Evolutionary conservation across 768 basidiomycete species (phyloP), one percentile per base, ranked within the genome.

Genomic region (Collybia nuda): DNA sequence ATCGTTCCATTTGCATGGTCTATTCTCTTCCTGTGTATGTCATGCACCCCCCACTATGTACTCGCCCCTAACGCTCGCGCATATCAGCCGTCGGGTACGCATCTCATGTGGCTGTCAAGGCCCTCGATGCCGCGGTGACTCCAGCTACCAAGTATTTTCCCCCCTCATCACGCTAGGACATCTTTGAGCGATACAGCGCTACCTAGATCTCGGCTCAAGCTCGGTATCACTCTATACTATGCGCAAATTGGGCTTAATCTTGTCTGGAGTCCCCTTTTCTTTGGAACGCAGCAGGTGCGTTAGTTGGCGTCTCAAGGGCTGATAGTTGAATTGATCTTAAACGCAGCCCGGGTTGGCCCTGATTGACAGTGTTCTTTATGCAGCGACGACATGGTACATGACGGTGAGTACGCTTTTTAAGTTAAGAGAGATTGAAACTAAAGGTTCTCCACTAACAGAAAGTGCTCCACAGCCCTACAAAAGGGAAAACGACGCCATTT

Each of bases 181-280:
- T 24, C 18, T 24, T 38, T 17, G 32, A 36, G 15, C 26, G 48
- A 47, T 39, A 15, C 22, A 7, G 12, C 22, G 44, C 21, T 28
- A 32, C 12, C 3, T 45, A 80, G 77, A 48, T 62, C 70, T 35
- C 63, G 72, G 47, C 70, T 80, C 17, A 66, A 72, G 44, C 56
- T 71, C 24, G 82, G 78, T 1, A 63, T 87, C 19, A 70, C 70
- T 21, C 66, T 86, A 35, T 86, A 88, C 66, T 86, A 82, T 60
- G 69, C 71, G 8, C 85, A 86, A 56, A 64, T 87, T 15, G 79
- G 69, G 0, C 57, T 85, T 38, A 87, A 86, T 65, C 63, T 77
- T 43, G 54, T 75, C 8, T 87, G 85, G 85, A 77, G 74, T n/a
- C 83, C 84, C 5, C 59, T 86, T 18, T 86, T 86, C 72, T 87